A percentile compares a stretch with the other conserved stretches of the same genome.
Evolutionary conservation across 2,329 filamentous ascomycete genomes (phyloP).

Genomic region (Calonectria hongkongensis): DNA sequence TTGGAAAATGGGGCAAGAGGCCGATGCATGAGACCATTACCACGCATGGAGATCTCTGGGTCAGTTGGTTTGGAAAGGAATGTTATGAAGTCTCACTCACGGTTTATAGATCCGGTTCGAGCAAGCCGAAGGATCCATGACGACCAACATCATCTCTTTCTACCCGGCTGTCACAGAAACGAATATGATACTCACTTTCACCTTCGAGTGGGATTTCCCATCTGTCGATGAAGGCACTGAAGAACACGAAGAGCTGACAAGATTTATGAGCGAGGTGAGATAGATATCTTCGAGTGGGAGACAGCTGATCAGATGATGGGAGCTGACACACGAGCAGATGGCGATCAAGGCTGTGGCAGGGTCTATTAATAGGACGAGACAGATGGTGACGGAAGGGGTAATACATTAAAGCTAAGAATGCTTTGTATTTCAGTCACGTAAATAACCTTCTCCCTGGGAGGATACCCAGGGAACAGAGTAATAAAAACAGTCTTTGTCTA

Average conservation of each 20-base stretch:
- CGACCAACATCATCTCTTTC: background rate
- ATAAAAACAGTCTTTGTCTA: too few species aligned
- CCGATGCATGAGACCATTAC: background rate
- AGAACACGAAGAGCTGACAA: constrained; percentile 4
- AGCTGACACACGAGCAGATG: background rate
- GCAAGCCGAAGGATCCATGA: constrained; percentile 5
- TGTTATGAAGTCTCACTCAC: background rate
- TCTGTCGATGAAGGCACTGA: background rate
- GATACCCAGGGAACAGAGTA: too few species aligned
- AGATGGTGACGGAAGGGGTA: constrained; percentile 6
- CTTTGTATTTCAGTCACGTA: too few species aligned
- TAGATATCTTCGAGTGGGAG: background rate
- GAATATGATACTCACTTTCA: constrained; percentile 7
- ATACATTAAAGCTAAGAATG: background rate
- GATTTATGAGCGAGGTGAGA: constrained; percentile 13
- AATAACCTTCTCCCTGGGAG: too few species aligned
- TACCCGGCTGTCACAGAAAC: background rate
- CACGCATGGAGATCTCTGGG: constrained; percentile 11
- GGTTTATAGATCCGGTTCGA: background rate
- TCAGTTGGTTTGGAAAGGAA: background rate
- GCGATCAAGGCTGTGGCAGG: constrained; percentile 4
- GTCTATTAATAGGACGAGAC: background rate
- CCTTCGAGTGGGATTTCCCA: constrained; percentile 11
- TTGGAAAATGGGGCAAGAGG: constrained; percentile 8
- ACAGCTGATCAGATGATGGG: background rate